Conservation (phyloP, 2,329 filamentous ascomycete species). For the Cytospora piceae region DNA sequence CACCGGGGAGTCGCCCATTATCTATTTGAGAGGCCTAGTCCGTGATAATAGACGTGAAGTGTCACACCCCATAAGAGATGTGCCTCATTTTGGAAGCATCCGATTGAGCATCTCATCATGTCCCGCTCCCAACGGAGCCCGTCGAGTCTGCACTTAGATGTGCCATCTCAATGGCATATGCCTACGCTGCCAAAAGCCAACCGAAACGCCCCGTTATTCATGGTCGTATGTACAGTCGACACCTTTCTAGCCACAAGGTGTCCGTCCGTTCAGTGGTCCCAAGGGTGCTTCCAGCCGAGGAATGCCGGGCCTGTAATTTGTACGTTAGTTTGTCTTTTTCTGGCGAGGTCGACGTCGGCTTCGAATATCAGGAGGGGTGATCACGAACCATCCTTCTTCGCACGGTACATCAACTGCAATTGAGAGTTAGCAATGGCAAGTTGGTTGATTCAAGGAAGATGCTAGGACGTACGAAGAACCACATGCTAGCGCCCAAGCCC, state of each 20-base stretch:
- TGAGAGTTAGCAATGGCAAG: constrained; percentile 27
- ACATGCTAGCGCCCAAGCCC: constrained; percentile 92
- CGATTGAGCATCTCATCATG: background rate
- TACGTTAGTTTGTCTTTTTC: constrained; percentile 10
- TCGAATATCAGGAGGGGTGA: background rate
- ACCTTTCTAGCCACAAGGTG: constrained; percentile 2
- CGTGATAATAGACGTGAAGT: constrained; percentile 18
- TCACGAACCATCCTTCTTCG: constrained; percentile 83
- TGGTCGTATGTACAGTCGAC: constrained; percentile 13
- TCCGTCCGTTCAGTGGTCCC: constrained; percentile 73
- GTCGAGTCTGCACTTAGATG: background rate
- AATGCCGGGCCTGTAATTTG: constrained; percentile 66
- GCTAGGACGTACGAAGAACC: constrained; percentile 83
- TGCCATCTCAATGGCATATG: constrained; percentile 9
- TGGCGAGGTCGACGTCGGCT: background rate
- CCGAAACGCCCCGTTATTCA: constrained; percentile 1
- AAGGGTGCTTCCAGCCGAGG: constrained; percentile 93
- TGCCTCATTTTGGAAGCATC: background rate
- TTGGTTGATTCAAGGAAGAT: constrained; percentile 21
- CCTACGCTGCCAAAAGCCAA: background rate
- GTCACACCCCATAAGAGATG: constrained; percentile 4
- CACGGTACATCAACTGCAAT: constrained; percentile 90
- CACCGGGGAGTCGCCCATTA: constrained; percentile 69
- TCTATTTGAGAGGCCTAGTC: constrained; percentile 62
- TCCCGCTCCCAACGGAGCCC: background rate